A percentile compares a stretch with the other conserved stretches of the same genome.
phyloP scores from a whole-genome alignment of 257 asterid genomes.

The Orobanche coerulescens region DNA sequence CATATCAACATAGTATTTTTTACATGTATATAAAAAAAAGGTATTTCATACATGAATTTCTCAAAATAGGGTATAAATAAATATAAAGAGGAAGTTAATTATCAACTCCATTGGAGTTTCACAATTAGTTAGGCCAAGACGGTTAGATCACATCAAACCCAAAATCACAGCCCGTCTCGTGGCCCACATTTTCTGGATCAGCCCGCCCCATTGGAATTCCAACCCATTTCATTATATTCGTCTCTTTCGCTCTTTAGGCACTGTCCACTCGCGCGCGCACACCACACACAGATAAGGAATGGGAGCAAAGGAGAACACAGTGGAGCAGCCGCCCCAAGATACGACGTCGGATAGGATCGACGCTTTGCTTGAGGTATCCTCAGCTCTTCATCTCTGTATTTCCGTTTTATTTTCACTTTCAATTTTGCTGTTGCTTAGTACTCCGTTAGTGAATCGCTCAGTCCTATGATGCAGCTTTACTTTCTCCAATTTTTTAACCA shows the following conservation, averaged over 20 bases:
- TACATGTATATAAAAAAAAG: too few relatives aligned
- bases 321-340: conserved; percentile 28
- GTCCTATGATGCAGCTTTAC: background rate
- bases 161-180: too few relatives aligned
- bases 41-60: too few relatives aligned
- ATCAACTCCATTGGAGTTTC: too few relatives aligned
- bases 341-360: conserved; percentile 31
- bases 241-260: background rate
- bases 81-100: too few relatives aligned
- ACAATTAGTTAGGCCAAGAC: too few relatives aligned
- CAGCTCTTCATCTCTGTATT: background rate
- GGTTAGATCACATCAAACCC: background rate
- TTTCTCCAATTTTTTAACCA: background rate
- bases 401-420: background rate
- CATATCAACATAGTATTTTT: too few relatives aligned
- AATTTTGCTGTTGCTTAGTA: background rate
- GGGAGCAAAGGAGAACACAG: conserved; percentile 33
- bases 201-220: conserved; percentile 2
- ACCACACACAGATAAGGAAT: conserved; percentile 7
- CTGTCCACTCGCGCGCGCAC: background rate
- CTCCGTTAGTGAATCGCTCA: background rate
- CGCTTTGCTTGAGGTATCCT: conserved; percentile 45
- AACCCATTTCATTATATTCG: background rate
- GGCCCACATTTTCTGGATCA: background rate
- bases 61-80: too few relatives aligned